Percentiles rank a stretch among this genome's conserved stretches.
These are phyloP conservation scores for Podaxis sp. DNA, from an alignment of 768 basidiomycete genomes.

Conservation along the genomic window DNA sequence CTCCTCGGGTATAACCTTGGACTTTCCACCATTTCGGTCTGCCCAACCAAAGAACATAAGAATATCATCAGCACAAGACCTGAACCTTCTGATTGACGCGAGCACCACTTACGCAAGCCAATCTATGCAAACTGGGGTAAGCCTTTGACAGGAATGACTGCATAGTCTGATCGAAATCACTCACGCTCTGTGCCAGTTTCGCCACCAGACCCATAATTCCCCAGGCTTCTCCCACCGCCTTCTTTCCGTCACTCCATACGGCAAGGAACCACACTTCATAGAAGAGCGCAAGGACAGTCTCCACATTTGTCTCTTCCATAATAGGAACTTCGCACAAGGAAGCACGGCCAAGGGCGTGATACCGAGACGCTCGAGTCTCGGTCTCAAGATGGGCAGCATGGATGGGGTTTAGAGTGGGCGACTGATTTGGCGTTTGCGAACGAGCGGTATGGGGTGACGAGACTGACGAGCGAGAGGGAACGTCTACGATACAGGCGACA, in stretches of 20 bases:
- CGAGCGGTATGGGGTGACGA: conserved; percentile 1
- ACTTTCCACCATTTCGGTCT: conserved; percentile 67
- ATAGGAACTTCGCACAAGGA: conserved; percentile 59
- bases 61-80: conserved; percentile 9
- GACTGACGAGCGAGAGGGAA: conserved; percentile 20
- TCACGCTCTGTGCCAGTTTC: conserved; percentile 62
- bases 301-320: conserved; percentile 67
- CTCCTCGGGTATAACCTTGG: conserved; percentile 69
- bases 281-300: conserved; percentile 57
- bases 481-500: conserved; percentile 64
- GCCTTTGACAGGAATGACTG: conserved; percentile 1
- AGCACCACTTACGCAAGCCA: conserved; percentile 49
- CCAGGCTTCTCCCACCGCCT: conserved; percentile 58
- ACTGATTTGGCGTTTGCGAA: neutral
- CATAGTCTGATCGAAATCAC: conserved; percentile 22
- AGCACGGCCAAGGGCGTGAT: conserved; percentile 58
- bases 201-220: conserved; percentile 55
- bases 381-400: conserved; percentile 46
- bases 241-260: conserved; percentile 69
- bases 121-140: conserved; percentile 33
- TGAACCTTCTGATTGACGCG: neutral
- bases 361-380: conserved; percentile 37
- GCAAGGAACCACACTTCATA: conserved; percentile 67
- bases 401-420: neutral
- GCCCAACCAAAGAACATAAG: conserved; percentile 1